These are phyloP conservation scores for Podila horticola DNA, from an alignment of 192 early-diverging fungal genomes.

Conservation along the genomic window DNA sequence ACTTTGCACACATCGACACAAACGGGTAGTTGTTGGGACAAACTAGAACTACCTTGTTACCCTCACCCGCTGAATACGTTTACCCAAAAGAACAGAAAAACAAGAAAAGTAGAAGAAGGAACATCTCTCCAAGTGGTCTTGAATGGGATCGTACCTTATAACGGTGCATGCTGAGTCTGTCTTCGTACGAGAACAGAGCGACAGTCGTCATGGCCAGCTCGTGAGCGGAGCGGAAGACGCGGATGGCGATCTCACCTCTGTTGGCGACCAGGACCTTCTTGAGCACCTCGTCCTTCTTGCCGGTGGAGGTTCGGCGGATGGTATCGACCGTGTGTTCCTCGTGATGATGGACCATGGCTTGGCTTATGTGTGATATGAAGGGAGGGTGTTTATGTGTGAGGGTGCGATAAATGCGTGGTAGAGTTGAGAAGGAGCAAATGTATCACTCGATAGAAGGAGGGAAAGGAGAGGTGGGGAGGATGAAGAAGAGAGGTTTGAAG, in stretches of 20 bases:
- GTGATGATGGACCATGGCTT: slow-evolving; percentile 27
- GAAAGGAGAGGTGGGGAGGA: not conserved
- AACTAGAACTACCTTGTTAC: not conserved
- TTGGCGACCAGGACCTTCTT: slow-evolving; percentile 66
- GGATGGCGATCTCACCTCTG: slow-evolving; percentile 91
- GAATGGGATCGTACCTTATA: slow-evolving; percentile 73
- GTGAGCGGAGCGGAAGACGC: slow-evolving; percentile 93
- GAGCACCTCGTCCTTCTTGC: slow-evolving; percentile 56
- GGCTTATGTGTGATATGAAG: not conserved
- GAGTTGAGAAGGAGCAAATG: not conserved
- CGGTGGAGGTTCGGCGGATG: slow-evolving; percentile 59
- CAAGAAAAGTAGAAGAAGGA: too few species aligned
- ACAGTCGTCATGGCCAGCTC: slow-evolving; percentile 92
- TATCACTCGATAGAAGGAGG: not conserved
- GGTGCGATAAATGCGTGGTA: not conserved
- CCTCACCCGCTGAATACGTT: not conserved
- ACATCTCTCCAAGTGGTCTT: not conserved
- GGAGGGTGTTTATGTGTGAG: not conserved
- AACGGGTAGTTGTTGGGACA: too few species aligned
- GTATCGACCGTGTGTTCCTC: slow-evolving; percentile 68
- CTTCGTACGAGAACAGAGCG: slow-evolving; percentile 91
- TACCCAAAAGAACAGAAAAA: not conserved
- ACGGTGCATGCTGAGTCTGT: slow-evolving; percentile 91
- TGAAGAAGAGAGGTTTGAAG: not conserved
- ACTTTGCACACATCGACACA: not conserved